Base-by-base conservation (phyloP, 2,329 filamentous ascomycete genomes). In the Paraphoma sp. region DNA sequence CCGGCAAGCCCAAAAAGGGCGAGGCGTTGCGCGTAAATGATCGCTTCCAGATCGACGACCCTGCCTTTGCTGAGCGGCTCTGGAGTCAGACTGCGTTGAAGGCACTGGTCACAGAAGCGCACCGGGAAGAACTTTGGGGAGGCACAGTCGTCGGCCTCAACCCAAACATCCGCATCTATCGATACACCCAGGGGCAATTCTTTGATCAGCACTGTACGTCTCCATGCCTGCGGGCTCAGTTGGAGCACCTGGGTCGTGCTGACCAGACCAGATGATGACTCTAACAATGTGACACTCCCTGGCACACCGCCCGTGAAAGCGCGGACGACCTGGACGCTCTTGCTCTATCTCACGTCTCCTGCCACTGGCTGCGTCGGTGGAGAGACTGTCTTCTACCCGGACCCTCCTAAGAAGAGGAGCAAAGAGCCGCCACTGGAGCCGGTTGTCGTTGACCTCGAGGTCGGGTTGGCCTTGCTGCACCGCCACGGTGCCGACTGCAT, bases 401-500 rank as follows among this genome's bases (percentile, higher is more conserved):
- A 80, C 11, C 74, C 82, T 2, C 82, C 78, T 51, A 79, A 78
- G 59, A 75, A 75, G 61, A 75, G 77, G 54, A 66, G 72, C 48
- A 73, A 63, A 59, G 74, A 75, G 12, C 73, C 75, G 54, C 68
- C 78, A 58, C 64, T 75, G 16, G 86, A 90, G 65, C 90, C 89
- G 16, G 85, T 96, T 48, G 83, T 87, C 1, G 87, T 96, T 6
- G 84, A 84, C 0, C 86, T 91, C 10, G 91, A 96, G 74, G 89
- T 89, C n/a, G 94, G 94, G 2, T 90, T 94, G 84, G 85, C 92
- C 33, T 81, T 97, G 29, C 80, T 97, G 57, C 94, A 97, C 77
- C 91, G 91, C 61, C 94, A 97, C 78, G 93, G 94, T 0, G 86
- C 92, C 63, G 90, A 94, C 60, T 97, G 94, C 78, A 85, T 97